Evolutionary conservation across 1,139 yeast genomes (phyloP).

Genomic region (Meyerozyma smithsonii): DNA sequence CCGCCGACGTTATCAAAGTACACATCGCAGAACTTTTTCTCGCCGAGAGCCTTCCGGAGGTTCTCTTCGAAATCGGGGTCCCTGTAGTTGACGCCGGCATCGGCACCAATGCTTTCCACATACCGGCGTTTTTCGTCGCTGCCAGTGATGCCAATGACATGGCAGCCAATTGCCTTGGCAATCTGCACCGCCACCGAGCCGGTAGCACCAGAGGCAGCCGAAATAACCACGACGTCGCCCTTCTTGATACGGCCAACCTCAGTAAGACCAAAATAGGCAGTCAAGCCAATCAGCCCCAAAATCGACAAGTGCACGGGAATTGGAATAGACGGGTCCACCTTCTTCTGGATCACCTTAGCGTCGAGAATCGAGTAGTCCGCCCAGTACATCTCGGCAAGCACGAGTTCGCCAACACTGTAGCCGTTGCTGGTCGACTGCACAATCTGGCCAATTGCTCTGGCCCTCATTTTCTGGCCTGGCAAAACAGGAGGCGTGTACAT

Average conservation of each 20-base stretch:
- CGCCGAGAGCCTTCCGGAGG: slow-evolving; percentile 12
- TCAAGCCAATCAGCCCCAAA: slow-evolving; percentile 53
- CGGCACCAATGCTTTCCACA: slow-evolving; percentile 55
- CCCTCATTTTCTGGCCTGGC: slow-evolving; percentile 45
- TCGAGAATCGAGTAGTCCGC: slow-evolving; percentile 30
- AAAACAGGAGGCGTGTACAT: slow-evolving; percentile 45
- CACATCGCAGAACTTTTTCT: slow-evolving; percentile 16
- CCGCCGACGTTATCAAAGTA: slow-evolving; percentile 25
- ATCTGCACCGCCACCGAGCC: slow-evolving; percentile 61
- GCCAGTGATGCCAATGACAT: slow-evolving; percentile 63
- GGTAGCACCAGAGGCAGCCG: slow-evolving; percentile 72
- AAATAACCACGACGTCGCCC: slow-evolving; percentile 39
- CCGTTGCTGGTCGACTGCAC: slow-evolving; percentile 36
- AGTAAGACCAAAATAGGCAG: slow-evolving; percentile 57
- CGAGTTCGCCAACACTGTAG: slow-evolving; percentile 41
- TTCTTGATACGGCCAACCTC: slow-evolving; percentile 40
- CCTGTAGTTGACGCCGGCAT: slow-evolving; percentile 51
- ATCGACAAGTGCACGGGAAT: slow-evolving; percentile 18
- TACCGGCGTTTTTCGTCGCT: slow-evolving; percentile 50
- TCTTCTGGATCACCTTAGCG: neutral
- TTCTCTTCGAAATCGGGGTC: slow-evolving; percentile 14
- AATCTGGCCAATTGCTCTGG: slow-evolving; percentile 48
- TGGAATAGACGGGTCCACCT: neutral
- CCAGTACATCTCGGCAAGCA: slow-evolving; percentile 36
- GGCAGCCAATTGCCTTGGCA: slow-evolving; percentile 29